phyloP scores from a whole-genome alignment of 2,329 filamentous ascomycete genomes.

The Coniochaeta prunicola region DNA sequence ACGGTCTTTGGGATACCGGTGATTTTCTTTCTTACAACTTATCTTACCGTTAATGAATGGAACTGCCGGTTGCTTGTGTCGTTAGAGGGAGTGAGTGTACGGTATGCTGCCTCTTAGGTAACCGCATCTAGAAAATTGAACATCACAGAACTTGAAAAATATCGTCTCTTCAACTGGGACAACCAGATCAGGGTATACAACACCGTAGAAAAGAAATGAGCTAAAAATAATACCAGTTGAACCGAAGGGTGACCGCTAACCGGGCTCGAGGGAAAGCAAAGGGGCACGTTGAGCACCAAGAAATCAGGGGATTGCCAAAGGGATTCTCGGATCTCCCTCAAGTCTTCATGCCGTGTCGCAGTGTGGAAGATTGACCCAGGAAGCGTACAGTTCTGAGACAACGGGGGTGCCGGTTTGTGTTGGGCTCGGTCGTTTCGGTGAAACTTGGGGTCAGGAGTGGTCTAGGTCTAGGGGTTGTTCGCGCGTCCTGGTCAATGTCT shows the following conservation, averaged over 20 bases:
- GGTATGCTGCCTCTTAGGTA: neutral
- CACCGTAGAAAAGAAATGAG: neutral
- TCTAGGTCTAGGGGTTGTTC: neutral
- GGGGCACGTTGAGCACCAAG: neutral
- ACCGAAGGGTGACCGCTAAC: neutral
- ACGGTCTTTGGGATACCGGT: neutral
- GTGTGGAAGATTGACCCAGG: neutral
- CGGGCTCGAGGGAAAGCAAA: neutral
- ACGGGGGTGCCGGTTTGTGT: neutral
- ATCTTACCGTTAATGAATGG: constrained; percentile 1
- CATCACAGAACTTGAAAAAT: neutral
- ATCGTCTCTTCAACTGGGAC: neutral
- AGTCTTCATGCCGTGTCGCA: neutral
- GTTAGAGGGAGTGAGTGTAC: neutral
- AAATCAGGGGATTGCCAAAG: neutral
- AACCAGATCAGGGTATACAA: neutral
- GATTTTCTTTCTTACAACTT: neutral
- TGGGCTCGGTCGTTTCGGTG: neutral
- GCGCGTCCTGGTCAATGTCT: too few relatives aligned
- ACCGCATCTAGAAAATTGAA: neutral
- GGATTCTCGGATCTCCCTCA: neutral
- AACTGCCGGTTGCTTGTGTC: neutral
- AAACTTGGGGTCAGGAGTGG: neutral
- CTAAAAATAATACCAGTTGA: neutral
- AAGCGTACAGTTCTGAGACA: neutral